Conservation (phyloP, 2,329 filamentous ascomycete species). For the Remersonia thermophila region DNA sequence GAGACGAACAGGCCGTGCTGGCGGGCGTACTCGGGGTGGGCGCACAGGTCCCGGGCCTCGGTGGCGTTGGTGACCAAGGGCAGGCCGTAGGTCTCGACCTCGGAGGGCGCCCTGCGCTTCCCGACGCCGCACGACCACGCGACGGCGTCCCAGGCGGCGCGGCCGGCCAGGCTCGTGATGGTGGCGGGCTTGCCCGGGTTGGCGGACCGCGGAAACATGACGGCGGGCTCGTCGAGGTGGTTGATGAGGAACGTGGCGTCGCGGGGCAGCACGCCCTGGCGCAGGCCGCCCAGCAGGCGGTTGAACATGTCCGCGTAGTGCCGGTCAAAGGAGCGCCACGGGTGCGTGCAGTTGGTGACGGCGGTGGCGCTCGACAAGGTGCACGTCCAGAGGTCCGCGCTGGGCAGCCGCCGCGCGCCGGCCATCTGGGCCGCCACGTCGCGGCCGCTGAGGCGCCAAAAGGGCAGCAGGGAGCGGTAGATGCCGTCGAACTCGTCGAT, state of each 20-base stretch:
- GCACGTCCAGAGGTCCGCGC: conserved; percentile 29
- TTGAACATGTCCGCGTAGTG: conserved; percentile 23
- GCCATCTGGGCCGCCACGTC: conserved; percentile 22
- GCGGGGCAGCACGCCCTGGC: conserved; percentile 17
- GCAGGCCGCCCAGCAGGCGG: conserved; percentile 18
- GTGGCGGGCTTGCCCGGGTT: conserved; percentile 7
- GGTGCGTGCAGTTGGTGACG: conserved; percentile 24
- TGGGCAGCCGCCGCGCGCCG: conserved; percentile 13
- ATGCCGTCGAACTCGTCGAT: conserved; percentile 40
- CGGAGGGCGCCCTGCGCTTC: background rate
- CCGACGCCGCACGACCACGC: conserved; percentile 20
- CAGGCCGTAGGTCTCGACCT: conserved; percentile 18
- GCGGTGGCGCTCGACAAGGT: conserved; percentile 5
- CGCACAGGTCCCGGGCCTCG: conserved; percentile 28
- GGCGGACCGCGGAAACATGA: conserved; percentile 21
- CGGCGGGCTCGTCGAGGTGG: conserved; percentile 35
- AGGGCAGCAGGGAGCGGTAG: conserved; percentile 27
- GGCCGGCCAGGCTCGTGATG: conserved; percentile 19
- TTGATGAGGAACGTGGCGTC: conserved; percentile 33
- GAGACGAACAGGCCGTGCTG: conserved; percentile 34
- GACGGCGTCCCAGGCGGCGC: conserved; percentile 22
- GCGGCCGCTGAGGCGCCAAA: conserved; percentile 26
- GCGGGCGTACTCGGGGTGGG: conserved; percentile 29
- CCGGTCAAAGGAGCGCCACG: conserved; percentile 22
- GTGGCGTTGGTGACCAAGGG: conserved; percentile 26